Evolutionary conservation across 2,329 filamentous ascomycete genomes (phyloP), one percentile per base, ranked within the genome.

Genomic region (Botrytis aclada): DNA sequence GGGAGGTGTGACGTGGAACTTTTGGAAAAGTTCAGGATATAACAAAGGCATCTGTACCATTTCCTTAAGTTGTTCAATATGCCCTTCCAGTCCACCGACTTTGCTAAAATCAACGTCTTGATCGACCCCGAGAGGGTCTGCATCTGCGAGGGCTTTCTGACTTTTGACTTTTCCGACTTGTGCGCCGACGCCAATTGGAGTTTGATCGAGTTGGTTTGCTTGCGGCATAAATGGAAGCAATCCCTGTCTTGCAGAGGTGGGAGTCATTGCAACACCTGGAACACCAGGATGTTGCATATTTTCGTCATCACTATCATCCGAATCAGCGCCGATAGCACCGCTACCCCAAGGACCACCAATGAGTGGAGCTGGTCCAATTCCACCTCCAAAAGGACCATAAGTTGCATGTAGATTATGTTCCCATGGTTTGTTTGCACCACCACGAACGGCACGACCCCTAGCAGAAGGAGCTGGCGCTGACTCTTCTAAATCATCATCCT

Each of bases 61-160:
- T 83, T 99, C 96, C 83, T 99, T 98, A 75, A 99, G 86, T 82
- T 98, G 94, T 80, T 98, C 94, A 80, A 99, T 98, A 80, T 98
- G 95, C 51, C 93, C 92, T 81, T 97, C 91, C 62, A 99, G 84
- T 58, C 96, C 96, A 80, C 96, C 96, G 72, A 99, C 95, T 76
- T 95, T 93, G 81, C 93, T 95, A 81, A 99, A 98, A 80, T 95
- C 95, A 75, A 99, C 94, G 79, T 90, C 95, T 80, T 95, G 85
- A 80, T 98, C 95, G 47, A 99, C 94, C 16, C 96, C 96, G 5
- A 99, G 87, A 62, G 96, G 96, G 80, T 98, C 96, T 5, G 95
- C 93, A 83, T 99, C 96, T 34, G 95, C 95, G 65, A 98, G 87
- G 6, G 93, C 91, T 81, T 97, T 97, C 80, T 92, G 93, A 80